These are phyloP conservation scores for Comarum palustre DNA, from an alignment of 306 rosid genomes.

Conservation along the genomic window DNA sequence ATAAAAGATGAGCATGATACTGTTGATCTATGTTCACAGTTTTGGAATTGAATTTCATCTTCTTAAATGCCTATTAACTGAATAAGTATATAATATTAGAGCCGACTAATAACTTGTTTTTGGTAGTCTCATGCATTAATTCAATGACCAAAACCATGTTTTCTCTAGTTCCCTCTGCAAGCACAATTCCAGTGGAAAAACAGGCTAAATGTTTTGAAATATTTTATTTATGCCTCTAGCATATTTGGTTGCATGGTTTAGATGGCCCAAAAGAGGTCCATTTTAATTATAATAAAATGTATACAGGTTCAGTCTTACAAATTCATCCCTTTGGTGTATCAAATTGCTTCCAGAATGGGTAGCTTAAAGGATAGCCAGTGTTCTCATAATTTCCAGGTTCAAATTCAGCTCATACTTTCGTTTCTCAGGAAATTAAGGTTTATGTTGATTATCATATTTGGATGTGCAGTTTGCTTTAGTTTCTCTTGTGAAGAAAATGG, in stretches of 20 bases:
- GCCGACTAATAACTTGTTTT: background rate
- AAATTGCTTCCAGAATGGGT: constrained; percentile 98
- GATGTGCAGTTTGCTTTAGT: constrained; percentile 79
- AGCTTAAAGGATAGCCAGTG: constrained; percentile 73
- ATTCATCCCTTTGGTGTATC: constrained; percentile 81
- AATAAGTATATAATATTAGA: background rate
- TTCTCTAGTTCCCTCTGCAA: background rate
- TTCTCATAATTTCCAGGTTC: constrained; percentile 76
- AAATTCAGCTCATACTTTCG: constrained; percentile 16
- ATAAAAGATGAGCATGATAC: background rate
- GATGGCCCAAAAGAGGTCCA: background rate
- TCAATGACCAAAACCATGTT: background rate
- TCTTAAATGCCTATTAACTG: background rate
- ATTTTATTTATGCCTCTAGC: background rate
- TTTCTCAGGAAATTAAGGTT: constrained; percentile 3
- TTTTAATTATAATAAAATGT: constrained; percentile 4
- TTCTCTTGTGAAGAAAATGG: constrained; percentile 93
- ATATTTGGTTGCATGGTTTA: background rate
- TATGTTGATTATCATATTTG: constrained; percentile 19
- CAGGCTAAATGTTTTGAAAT: background rate
- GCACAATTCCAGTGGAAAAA: background rate
- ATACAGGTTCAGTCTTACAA: constrained; percentile 89
- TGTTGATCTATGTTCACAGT: background rate
- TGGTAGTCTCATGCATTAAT: background rate
- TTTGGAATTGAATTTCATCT: background rate